Evolutionary conservation across 2,329 filamentous ascomycete species (phyloP), one percentile per base, ranked within the genome.

Genomic region (Dryadomyces sulphureus): DNA sequence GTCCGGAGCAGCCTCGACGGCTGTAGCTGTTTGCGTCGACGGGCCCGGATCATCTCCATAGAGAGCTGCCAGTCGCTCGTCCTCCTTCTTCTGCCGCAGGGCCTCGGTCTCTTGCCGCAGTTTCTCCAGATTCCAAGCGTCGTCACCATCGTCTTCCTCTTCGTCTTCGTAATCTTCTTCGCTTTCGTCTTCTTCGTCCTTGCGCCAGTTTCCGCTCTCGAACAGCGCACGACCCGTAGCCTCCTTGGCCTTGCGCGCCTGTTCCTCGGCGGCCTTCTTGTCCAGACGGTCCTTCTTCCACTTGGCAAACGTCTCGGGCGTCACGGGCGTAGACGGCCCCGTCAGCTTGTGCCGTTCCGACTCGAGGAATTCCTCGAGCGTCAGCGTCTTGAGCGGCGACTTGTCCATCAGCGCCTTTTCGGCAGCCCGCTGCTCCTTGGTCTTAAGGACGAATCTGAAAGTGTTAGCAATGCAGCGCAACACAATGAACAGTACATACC

Each of bases 321-420:
- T 98, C 51, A 98, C 93, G 5, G 93, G 93, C 2, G 93, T 98
- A 44, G 96, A 72, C 1, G 73, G 88, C 47, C 90, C 92, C 0
- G 83, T 89, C 44, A 98, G 77, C 65, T 96, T 96, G 69, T 95
- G 88, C 55, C 92, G 78, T 68, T 98, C 90, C 1, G 84, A 90
- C 64, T 98, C 92, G 46, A 98, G 68, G 72, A 95, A 98, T 62
- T 98, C 92, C 68, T 98, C 92, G 41, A 98, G 74, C 1, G 92
- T 98, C 44, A 98, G 73, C 2, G 92, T 95, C 61, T 89, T 88
- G 48, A 96, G 72, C 6, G 93, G 90, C 7, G 85, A 93, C 67
- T 98, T 98, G 64, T 96, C 92, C 73, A 94, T 72, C 47, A 95
- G 67, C 3, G 92, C 92, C 68, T 95, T 98, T 64, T 98, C 93